phyloP scores from a whole-genome alignment of 805 yeast species.

The Yarrowia sp. region DNA sequence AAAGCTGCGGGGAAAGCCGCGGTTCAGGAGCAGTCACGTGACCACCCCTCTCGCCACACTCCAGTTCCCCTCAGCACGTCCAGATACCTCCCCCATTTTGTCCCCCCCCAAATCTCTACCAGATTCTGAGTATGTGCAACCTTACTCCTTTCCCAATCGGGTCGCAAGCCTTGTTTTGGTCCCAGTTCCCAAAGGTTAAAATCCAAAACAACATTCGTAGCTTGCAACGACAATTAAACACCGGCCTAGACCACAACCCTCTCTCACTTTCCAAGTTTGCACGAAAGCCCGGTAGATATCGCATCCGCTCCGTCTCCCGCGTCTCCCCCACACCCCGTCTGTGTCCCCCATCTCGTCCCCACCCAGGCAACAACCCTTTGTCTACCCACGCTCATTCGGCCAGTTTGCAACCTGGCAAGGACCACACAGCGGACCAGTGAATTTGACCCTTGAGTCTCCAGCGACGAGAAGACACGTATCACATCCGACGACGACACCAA shows the following conservation, averaged over 20 bases:
- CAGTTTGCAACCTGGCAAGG: conserved; percentile 33
- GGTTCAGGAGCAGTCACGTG: background rate
- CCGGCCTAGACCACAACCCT: background rate
- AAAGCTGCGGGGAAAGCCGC: too few species aligned
- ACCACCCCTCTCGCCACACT: background rate
- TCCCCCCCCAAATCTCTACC: background rate
- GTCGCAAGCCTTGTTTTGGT: conserved; percentile 36
- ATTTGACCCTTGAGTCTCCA: too few species aligned
- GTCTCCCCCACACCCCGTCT: background rate
- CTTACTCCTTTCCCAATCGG: conserved; percentile 38
- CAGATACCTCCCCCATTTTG: background rate
- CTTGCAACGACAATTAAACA: conserved; percentile 22
- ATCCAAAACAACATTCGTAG: conserved; percentile 25
- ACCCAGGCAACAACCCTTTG: conserved; percentile 3
- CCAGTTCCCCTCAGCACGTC: background rate
- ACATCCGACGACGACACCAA: too few species aligned
- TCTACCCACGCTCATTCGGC: conserved; percentile 36
- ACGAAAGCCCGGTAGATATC: too few species aligned
- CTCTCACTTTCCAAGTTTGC: too few species aligned
- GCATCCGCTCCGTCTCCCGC: background rate
- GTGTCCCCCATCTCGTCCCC: conserved; percentile 1
- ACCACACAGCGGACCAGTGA: background rate
- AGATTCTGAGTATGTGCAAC: background rate
- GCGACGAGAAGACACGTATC: background rate
- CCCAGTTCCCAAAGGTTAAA: conserved; percentile 22